Evolutionary conservation across 75 land plant genomes (phyloP).

Genomic region (Selaginella moellendorffii): DNA sequence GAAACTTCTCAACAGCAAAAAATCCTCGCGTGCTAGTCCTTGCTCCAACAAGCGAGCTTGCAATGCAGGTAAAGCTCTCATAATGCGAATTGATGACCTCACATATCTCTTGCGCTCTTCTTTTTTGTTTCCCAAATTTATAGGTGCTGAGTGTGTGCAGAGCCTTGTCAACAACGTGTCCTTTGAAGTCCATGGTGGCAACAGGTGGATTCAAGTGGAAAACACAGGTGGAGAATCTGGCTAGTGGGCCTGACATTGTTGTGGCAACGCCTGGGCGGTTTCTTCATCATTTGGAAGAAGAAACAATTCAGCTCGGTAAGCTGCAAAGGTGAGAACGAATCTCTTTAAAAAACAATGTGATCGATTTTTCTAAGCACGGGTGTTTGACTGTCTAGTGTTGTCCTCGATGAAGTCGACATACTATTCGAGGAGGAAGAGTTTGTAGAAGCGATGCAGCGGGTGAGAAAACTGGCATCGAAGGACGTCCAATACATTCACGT

Average conservation of each 20-base stretch:
- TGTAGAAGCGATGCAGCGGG: slow-evolving; percentile 40
- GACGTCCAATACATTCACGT: slow-evolving; percentile 80
- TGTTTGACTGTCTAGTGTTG: too few species aligned
- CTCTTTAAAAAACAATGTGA: neutral
- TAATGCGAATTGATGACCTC: neutral
- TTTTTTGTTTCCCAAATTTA: slow-evolving; percentile 4
- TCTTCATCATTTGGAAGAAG: slow-evolving; percentile 48
- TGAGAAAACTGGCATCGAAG: slow-evolving; percentile 44
- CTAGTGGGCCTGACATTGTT: slow-evolving; percentile 61
- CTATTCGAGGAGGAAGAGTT: slow-evolving; percentile 80
- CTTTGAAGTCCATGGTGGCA: slow-evolving; percentile 82
- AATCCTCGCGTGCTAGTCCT: slow-evolving; percentile 65
- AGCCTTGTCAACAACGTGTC: slow-evolving; percentile 51
- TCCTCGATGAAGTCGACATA: slow-evolving; percentile 92
- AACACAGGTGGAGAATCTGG: slow-evolving; percentile 74
- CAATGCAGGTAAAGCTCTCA: slow-evolving; percentile 60
- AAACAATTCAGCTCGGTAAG: slow-evolving; percentile 43
- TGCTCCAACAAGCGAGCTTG: slow-evolving; percentile 92
- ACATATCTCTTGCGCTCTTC: neutral
- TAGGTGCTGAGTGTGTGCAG: slow-evolving; percentile 83
- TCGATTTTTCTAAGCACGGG: too few species aligned
- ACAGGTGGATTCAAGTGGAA: slow-evolving; percentile 91
- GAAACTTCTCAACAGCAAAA: slow-evolving; percentile 41
- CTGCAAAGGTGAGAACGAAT: slow-evolving; percentile 40
- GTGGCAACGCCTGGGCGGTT: slow-evolving; percentile 97